Base-by-base conservation (phyloP, 2,329 filamentous ascomycete genomes). In the Tothia fuscella region DNA sequence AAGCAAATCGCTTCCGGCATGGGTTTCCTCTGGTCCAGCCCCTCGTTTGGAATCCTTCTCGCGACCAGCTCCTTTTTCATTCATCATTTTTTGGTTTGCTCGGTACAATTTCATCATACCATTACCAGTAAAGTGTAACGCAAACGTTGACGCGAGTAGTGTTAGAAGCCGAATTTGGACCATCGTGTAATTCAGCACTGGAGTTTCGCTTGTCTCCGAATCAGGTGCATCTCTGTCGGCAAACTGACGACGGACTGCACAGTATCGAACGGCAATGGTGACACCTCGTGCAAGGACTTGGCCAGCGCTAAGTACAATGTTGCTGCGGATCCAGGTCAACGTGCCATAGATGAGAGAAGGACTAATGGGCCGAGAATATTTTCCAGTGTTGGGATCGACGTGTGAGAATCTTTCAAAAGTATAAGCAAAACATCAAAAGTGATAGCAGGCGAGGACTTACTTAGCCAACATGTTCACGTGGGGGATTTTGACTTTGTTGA, bases 151-250 rank as follows among this genome's bases (percentile, higher is more conserved):
- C 1, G 82, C 82, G 6, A 88, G 65, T 3, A 87, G 67, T 1
- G 82, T 80, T 16, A 87, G 64, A 2, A 87, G 66, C 35, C 82
- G 74, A 52, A 81, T 73, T 57, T 87, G 81, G 6, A 87, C 82
- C 76, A 84, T 87, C 47, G 80, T 84, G 61, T 87, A 87, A 65
- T 87, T 82, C 22, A 87, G 65, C 1, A 87, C 82, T 51, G 80
- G 78, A 56, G 78, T 86, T 63, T 87, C 82, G 5, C 72, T 74
- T 20, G 63, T 57, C 48, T 71, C 66, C 30, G 64, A 66, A 26
- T 71, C 65, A 21, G 70, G 67, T 4, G 77, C 74, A 59, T 86
- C 82, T 3, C 76, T 72, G 51, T 87, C 82, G 56, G 83, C 78
- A 65, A 87, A 87, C 54, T 87, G 82, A 14, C 80, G 71, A 38